Evolutionary conservation across 768 basidiomycete genomes (phyloP).

Genomic region (Pleurotus eryngii): DNA sequence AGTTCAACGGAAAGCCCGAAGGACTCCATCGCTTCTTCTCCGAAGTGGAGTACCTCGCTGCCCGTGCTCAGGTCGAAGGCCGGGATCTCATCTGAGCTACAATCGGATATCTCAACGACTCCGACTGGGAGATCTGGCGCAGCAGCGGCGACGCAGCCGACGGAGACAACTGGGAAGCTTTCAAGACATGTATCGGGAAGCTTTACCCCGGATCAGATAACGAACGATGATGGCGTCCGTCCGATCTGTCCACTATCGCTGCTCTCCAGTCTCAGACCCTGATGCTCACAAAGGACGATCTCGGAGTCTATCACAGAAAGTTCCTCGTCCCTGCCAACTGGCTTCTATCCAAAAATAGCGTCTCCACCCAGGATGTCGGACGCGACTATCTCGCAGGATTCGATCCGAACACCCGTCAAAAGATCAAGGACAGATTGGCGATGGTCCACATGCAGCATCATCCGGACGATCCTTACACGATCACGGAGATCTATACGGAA

Average conservation of each 20-base stretch:
- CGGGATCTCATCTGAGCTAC: neutral
- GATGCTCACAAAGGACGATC: conserved; percentile 12
- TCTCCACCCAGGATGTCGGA: conserved; percentile 17
- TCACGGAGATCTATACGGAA: conserved; percentile 18
- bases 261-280: conserved; percentile 2
- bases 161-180: neutral
- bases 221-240: neutral
- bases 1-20: no score
- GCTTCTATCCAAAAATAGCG: conserved; percentile 13
- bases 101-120: neutral
- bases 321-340: conserved; percentile 16
- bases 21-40: no score
- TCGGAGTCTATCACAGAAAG: conserved; percentile 16
- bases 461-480: conserved; percentile 21
- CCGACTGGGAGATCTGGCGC: neutral
- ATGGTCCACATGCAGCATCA: conserved; percentile 18
- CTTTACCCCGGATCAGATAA: neutral
- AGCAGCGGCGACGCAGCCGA: neutral
- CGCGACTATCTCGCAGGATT: conserved; percentile 17
- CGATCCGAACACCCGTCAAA: conserved; percentile 2
- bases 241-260: neutral
- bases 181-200: neutral
- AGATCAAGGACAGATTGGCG: conserved; percentile 13
- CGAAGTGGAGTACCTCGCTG: neutral
- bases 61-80: neutral